Conservation (phyloP, 257 asterid species). For the Coffea canephora region DNA sequence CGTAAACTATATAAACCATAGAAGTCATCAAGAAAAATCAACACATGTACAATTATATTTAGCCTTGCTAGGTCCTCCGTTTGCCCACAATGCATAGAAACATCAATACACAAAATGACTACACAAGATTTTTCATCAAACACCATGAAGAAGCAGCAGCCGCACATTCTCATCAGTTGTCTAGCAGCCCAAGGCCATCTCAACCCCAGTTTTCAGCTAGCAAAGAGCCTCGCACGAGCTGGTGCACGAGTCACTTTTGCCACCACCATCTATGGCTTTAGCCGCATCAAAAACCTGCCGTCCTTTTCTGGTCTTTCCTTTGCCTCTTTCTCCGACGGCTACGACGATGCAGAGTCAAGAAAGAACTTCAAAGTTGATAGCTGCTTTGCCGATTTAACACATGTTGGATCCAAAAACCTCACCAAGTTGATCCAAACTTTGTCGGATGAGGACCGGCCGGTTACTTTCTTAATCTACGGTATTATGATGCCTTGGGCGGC, state of each 20-base stretch:
- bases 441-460: constrained; percentile 25
- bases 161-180: constrained; percentile 34
- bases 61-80: too few relatives aligned
- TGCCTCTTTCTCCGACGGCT: constrained; percentile 41
- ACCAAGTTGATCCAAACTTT: constrained; percentile 14
- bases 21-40: too few relatives aligned
- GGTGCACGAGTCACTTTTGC: constrained; percentile 53
- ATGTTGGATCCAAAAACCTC: constrained; percentile 21
- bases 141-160: constrained; percentile 5
- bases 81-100: not conserved
- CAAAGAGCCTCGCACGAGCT: constrained; percentile 41
- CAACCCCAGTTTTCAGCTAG: constrained; percentile 55
- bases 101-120: not conserved
- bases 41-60: too few relatives aligned
- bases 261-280: constrained; percentile 37
- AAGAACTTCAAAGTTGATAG: not conserved
- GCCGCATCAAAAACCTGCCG: constrained; percentile 25
- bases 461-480: constrained; percentile 42
- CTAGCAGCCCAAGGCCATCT: constrained; percentile 56
- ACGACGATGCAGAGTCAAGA: constrained; percentile 12
- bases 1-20: too few relatives aligned
- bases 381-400: constrained; percentile 26
- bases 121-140: not conserved
- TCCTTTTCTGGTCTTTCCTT: constrained; percentile 25
- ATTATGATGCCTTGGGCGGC: constrained; percentile 49